These are phyloP conservation scores for Apophysomyces ossiformis DNA, from an alignment of 371 early-diverging fungal species.

Conservation along the genomic window DNA sequence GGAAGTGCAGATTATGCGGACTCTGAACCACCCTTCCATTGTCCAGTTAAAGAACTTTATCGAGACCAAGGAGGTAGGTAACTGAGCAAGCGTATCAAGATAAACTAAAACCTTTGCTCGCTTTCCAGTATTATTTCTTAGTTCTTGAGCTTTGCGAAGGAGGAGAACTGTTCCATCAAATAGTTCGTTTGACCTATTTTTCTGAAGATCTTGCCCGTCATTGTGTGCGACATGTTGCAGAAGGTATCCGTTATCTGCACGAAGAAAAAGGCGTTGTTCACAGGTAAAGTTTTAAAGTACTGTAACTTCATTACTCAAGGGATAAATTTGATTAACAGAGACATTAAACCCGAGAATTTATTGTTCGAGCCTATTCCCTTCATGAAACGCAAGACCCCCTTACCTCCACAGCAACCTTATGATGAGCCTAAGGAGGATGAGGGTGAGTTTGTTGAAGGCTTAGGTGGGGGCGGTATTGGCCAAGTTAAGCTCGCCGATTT, in stretches of 20 bases:
- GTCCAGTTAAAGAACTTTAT: slow-evolving; percentile 71
- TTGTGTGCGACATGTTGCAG: slow-evolving; percentile 87
- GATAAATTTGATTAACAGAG: slow-evolving; percentile 41
- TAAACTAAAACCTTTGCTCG: neutral
- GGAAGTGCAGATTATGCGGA: slow-evolving; percentile 87
- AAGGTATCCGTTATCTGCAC: slow-evolving; percentile 89
- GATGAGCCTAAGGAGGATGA: slow-evolving; percentile 64
- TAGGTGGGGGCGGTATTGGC: slow-evolving; percentile 77
- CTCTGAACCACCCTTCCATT: slow-evolving; percentile 79
- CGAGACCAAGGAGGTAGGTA: slow-evolving; percentile 65
- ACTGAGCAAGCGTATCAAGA: slow-evolving; percentile 6
- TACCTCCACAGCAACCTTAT: slow-evolving; percentile 35
- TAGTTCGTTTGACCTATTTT: slow-evolving; percentile 81
- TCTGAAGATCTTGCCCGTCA: slow-evolving; percentile 80
- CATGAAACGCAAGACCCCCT: slow-evolving; percentile 55
- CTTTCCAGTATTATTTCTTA: slow-evolving; percentile 65
- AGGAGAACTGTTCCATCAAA: slow-evolving; percentile 88
- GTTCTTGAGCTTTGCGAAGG: slow-evolving; percentile 85
- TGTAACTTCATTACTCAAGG: neutral
- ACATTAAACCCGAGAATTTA: slow-evolving; percentile 97
- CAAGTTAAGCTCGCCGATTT: slow-evolving; percentile 88
- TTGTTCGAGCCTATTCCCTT: slow-evolving; percentile 78
- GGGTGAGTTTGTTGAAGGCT: slow-evolving; percentile 57
- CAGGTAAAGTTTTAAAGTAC: slow-evolving; percentile 45
- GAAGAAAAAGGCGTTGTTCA: slow-evolving; percentile 88